A percentile compares a stretch with the other conserved stretches of the same genome.
Evolutionary conservation across 2,329 filamentous ascomycete genomes (phyloP).

Genomic region (Pseudocercospora eumusae): DNA sequence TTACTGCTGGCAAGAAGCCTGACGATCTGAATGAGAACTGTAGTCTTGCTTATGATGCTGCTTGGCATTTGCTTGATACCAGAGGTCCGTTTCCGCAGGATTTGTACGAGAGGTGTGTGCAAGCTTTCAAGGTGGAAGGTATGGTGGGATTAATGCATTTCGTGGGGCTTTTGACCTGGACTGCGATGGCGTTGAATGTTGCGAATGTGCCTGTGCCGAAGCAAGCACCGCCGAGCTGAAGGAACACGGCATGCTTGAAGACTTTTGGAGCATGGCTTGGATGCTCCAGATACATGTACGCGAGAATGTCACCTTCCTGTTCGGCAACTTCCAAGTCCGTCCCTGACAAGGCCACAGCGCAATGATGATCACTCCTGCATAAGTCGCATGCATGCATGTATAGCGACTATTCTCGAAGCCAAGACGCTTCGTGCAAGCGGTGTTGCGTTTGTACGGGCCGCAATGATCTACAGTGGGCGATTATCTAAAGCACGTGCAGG

Average conservation of each 20-base stretch:
- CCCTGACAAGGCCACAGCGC: background rate
- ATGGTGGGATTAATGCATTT: conserved; percentile 27
- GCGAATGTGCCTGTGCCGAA: conserved; percentile 17
- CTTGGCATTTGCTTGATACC: conserved; percentile 22
- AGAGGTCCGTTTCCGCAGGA: conserved; percentile 25
- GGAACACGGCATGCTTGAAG: background rate
- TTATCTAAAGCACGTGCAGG: background rate
- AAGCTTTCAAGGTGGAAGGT: conserved; percentile 25
- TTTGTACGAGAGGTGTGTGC: conserved; percentile 23
- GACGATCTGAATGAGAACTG: conserved; percentile 23
- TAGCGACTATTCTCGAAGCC: too few relatives aligned
- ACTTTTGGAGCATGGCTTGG: background rate
- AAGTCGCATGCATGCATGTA: background rate
- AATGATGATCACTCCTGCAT: background rate
- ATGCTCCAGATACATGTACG: too few relatives aligned
- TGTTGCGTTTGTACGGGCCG: background rate
- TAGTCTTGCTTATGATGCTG: conserved; percentile 28
- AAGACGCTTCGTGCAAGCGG: background rate
- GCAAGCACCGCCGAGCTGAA: background rate
- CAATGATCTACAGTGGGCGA: background rate
- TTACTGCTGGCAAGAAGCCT: conserved; percentile 24
- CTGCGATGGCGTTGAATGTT: conserved; percentile 28
- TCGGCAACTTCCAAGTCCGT: too few relatives aligned
- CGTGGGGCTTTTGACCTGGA: conserved; percentile 28
- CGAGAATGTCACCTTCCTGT: too few relatives aligned